These are phyloP conservation scores for Lepidium aucheri DNA, from an alignment of 345 rosid genomes.

Conservation along the genomic window DNA sequence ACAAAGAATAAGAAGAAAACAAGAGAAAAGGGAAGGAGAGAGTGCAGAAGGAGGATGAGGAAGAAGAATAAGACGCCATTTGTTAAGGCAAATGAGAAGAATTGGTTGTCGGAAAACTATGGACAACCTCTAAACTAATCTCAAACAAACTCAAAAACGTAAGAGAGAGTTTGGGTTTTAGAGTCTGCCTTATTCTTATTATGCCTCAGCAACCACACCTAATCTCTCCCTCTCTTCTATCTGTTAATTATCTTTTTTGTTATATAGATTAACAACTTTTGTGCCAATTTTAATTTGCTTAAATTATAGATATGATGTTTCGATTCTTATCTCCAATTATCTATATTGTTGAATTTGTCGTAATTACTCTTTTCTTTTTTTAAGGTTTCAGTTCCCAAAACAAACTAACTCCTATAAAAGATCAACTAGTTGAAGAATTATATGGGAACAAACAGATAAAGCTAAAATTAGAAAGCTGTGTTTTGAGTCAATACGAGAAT, in stretches of 20 bases:
- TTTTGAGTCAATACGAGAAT: background rate
- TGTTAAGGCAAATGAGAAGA: conserved; percentile 4
- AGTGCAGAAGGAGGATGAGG: conserved; percentile 19
- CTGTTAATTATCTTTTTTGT: too few relatives aligned
- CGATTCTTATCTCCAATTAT: too few relatives aligned
- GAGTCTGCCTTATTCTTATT: background rate
- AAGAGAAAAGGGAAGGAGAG: conserved; percentile 22
- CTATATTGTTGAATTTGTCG: background rate
- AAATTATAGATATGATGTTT: background rate
- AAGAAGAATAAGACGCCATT: conserved; percentile 6
- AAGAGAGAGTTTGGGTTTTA: background rate
- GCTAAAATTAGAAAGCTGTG: conserved; percentile 5
- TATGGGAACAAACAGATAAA: background rate
- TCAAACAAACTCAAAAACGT: background rate
- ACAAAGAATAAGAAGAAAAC: conserved; percentile 27
- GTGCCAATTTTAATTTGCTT: background rate
- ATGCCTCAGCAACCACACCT: too few relatives aligned
- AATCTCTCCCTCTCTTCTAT: too few relatives aligned
- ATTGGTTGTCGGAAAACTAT: conserved; percentile 17
- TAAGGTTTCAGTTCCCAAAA: background rate
- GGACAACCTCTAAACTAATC: conserved; percentile 9
- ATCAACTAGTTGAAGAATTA: background rate
- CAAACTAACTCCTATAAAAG: background rate
- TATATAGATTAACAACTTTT: too few relatives aligned
- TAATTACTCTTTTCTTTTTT: background rate